Base-by-base conservation (phyloP, 106 monocot genomes). In the Apostasia shenzhenica region DNA sequence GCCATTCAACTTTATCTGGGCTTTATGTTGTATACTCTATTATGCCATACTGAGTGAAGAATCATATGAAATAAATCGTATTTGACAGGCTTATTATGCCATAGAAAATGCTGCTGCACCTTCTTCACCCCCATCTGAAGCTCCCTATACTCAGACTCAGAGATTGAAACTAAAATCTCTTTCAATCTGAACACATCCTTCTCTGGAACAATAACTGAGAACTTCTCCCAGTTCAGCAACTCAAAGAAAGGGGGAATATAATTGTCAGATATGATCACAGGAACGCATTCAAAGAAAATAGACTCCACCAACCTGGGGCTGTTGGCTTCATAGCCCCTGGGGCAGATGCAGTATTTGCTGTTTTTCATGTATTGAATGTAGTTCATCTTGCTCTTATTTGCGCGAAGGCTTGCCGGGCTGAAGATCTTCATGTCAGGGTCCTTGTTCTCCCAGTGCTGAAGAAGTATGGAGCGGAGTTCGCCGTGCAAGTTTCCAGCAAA, bases 401-500 rank as follows among this genome's bases (percentile, higher is more conserved):
- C 68, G 1, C 10, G 55, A 6, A 73, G 76, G 47, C 69, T 57
- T 2, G 79, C 41, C 3, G 67, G 83, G 10, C 83, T 77, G 5
- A 68, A 73, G 10, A 88, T 84, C 51, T 81, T 84, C 84, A 88
- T 81, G 54, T 77, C 74, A 1, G 84, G 79, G 60, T 88, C 88
- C 14, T 75, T 75, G 66, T 81, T 79, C 76, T 81, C 66, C 87
- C 87, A 87, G 57, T 78, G 66, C 42, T 78, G 58, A 9, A 88
- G 76, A 7, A 88, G 77, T 8, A 78, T 46, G 1, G 78, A 70
- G 5, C 89, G 75, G 41, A 85, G 75, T 41, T 75, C 57, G 1
- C 89, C 89, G 62, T 91, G 91, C 77, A 79, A 71, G 60, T 81
- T 77, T 43, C 91, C 91, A n/a, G 91, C 83, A 66, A 71, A 91